These are phyloP conservation scores for Penicillium sp. DNA, from an alignment of 2,329 filamentous ascomycete genomes.

Conservation along the genomic window DNA sequence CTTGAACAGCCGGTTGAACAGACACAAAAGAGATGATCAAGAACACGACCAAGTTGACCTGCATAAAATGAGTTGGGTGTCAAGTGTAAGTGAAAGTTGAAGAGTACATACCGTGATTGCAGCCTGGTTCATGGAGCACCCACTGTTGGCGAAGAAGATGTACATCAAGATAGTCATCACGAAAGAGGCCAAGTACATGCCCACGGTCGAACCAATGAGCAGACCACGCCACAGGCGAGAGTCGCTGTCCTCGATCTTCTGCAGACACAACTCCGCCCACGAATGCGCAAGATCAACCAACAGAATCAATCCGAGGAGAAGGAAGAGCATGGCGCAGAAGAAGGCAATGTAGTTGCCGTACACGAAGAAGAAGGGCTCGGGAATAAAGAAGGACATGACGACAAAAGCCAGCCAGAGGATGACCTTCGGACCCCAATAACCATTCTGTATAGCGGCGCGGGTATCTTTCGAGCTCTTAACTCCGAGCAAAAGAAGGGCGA, in stretches of 20 bases:
- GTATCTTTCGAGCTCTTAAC: constrained; percentile 85
- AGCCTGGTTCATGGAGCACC: constrained; percentile 94
- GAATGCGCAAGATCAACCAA: constrained; percentile 93
- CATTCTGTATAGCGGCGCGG: constrained; percentile 88
- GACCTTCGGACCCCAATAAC: constrained; percentile 98
- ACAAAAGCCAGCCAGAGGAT: constrained; percentile 85
- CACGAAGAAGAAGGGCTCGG: constrained; percentile 89
- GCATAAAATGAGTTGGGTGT: constrained; percentile 25
- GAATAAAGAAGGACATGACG: constrained; percentile 91
- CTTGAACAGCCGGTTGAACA: constrained; percentile 86
- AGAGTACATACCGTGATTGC: constrained; percentile 70
- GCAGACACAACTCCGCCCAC: constrained; percentile 95
- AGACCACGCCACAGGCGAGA: constrained; percentile 81
- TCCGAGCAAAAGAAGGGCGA: constrained; percentile 81
- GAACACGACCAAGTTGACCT: constrained; percentile 83
- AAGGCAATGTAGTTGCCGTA: constrained; percentile 96
- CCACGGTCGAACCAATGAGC: constrained; percentile 85
- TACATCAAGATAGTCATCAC: constrained; percentile 98
- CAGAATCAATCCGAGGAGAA: constrained; percentile 87
- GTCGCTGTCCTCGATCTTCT: constrained; percentile 87
- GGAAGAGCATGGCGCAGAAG: constrained; percentile 85
- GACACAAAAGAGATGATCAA: constrained; percentile 79
- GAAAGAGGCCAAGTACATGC: constrained; percentile 89
- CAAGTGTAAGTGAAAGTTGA: neutral
- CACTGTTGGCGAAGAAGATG: constrained; percentile 81